Evolutionary conservation across 2,329 filamentous ascomycete genomes (phyloP), one percentile per base, ranked within the genome.

Genomic region (Botrytis aclada): DNA sequence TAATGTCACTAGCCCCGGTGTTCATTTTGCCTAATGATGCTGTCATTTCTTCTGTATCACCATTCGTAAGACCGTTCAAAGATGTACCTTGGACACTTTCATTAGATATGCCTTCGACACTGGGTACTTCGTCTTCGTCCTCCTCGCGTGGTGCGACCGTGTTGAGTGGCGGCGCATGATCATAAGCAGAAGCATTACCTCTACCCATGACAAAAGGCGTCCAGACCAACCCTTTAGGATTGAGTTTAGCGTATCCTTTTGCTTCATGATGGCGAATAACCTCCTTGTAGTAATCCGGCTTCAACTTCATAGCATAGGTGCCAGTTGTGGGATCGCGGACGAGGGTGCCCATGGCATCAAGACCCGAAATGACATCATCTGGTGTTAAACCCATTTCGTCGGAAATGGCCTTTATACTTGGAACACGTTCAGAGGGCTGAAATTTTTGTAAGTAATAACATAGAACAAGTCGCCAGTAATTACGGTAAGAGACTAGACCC

Each of bases 201-300:
- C 94, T 90, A 39, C 96, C 95, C 94, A 98, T 98, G 60, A 98
- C 90, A 81, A 97, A 99, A 0, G 96, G 96, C 22, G 95, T 98
- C 96, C 96, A 99, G 18, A 95, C 92, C 39, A 99, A 86, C 29
- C 90, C 90, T 62, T 92, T 89, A 0, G 92, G 89, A 76, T 96
- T 92, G 51, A 99, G 88, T 78, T 90, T 92, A 34, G 97, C 93
- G 77, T 97, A 97, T 16, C 92, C 90, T 80, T 98, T 98, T 66
- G 88, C 87, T 80, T 97, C 93, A 89, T 95, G 97, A 76, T 95
- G 96, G 45, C 89, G 88, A 74, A 98, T 92, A 78, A 97, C 97
- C 76, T 95, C 90, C 73, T 89, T 89, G 82, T 95, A 98, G 80
- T 95, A 97, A 5, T 90, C 87, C 72, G 93, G 86, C 81, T 98